Base-by-base conservation (phyloP, 164 flowering plant genomes). In the Tetracentron sinense region DNA sequence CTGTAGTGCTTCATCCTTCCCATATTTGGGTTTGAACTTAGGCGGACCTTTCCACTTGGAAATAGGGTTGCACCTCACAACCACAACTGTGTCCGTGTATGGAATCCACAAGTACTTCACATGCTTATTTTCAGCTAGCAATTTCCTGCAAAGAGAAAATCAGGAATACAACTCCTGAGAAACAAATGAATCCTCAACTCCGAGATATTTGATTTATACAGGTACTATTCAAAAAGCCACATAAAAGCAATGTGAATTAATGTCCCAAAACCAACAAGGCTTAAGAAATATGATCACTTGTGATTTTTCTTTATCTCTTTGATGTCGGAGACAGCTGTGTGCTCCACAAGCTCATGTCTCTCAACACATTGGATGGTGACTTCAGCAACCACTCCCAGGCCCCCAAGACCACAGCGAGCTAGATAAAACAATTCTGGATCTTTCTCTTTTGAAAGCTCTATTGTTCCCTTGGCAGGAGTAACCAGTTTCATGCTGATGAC, bases 351-450 rank as follows among this genome's bases (percentile, higher is more conserved):
- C 80, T 92, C 87, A 65, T 84, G 86, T 65, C 94, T 88, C 55
- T 92, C 97, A 70, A 92, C 99, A 82, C 99, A 95, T 53, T 92
- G 99, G 46, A 95, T 78, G 66, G 97, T 92, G 60, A 95, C 99
- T 77, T 95, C 97, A 35, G 97, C 90, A 72, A 95, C 96, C 52
- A 95, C 99, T 42, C 97, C 99, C 75, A 95, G 96, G 16, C 87
- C 99, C 26, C 99, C 97, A 77, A 89, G 92, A 68, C 99, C 97
- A 80, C 96, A 89, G 3, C 97, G 92, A 66, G 99, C 97, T 26
- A 92, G 76, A 82, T 88, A 88, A 78, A 92, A 95, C 44, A 95
- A 78, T 69, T 88, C 96, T 5, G 97, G 99, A 65, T 95, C 84
- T 66, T 87, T 92, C 68, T 89, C 97, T 62, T 80, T 89, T 31